Evolutionary conservation across 768 basidiomycete species (phyloP), one percentile per base, ranked within the genome.

Genomic region (Glaciozyma antarctica): DNA sequence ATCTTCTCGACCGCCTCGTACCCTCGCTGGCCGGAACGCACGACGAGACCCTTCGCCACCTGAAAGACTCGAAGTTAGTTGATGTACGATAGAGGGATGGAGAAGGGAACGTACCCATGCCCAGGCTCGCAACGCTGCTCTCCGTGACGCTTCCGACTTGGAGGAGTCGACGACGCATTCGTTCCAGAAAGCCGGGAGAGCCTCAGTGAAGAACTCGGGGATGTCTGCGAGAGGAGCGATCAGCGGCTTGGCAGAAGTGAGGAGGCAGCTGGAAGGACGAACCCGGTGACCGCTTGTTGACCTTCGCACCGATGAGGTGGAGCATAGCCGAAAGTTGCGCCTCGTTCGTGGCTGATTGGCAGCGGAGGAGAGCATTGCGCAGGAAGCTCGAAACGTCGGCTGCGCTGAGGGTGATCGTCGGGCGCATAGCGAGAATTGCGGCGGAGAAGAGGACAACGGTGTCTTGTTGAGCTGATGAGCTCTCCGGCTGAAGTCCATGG

Each of bases 1-100:
- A 98, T 76, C 5, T 81, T 77, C 41, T 87, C 82, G 16, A 86
- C 77, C 66, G 86, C 85, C 1, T 75, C 68, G 63, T 81, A 77
- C 0, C 85, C 83, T 5, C 78, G 75, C 1, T 83, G 76, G 72
- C 94, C 85, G 32, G 85, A 85, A 17, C 86, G 83, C 1, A 92
- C 83, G 2, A 92, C 78, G 30, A 99, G 79, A 0, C 84, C 90
- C 76, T 88, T 88, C 24, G 84, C 81, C 19, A 89, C 80, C 94
- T 95, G 68, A 26, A 19, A 12, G 34, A 55, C 8, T 15, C n/a
- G n/a, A 21, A 2, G 24, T 57, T 6, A 43, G 56, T 12, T 38
- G 19, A 30, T 1, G 26, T 19, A 8, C 24, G 24, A 52, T 30
- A 9, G 26, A 9, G 10, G 54, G 9, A 2, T 24, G 15, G 38